These are phyloP conservation scores for Scheffersomyces titani DNA, from an alignment of 1,139 yeast species.

Conservation along the genomic window DNA sequence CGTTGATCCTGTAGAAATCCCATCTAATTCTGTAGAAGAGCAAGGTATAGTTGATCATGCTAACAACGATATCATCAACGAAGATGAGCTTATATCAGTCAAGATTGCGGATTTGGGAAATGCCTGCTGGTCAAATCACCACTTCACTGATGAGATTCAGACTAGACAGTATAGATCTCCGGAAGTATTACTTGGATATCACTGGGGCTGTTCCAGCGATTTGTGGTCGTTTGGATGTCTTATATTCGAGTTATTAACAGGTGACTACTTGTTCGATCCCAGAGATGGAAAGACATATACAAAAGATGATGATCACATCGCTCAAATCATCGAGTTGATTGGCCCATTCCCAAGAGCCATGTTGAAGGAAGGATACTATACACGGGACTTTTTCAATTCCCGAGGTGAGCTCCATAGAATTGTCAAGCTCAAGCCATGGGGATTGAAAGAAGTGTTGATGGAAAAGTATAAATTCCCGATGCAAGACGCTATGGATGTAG, in stretches of 20 bases:
- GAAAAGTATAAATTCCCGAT: conserved; percentile 43
- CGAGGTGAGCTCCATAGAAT: conserved; percentile 28
- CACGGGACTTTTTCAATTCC: conserved; percentile 44
- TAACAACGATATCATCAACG: conserved; percentile 32
- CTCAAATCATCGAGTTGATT: conserved; percentile 48
- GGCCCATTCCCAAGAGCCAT: conserved; percentile 46
- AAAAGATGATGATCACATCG: conserved; percentile 53
- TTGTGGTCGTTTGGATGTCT: conserved; percentile 52
- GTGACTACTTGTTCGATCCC: conserved; percentile 52
- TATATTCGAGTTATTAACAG: conserved; percentile 48
- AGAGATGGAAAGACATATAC: conserved; percentile 47
- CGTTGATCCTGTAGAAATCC: conserved; percentile 26
- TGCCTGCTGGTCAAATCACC: conserved; percentile 52
- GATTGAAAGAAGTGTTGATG: conserved; percentile 45
- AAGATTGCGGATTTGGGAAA: conserved; percentile 54
- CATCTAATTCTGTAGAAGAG: conserved; percentile 14
- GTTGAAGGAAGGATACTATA: conserved; percentile 44
- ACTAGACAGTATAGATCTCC: conserved; percentile 52
- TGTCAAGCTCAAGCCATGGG: conserved; percentile 49
- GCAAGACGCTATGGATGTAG: conserved; percentile 33
- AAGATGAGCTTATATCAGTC: conserved; percentile 48
- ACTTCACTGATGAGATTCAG: conserved; percentile 53
- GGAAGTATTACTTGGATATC: conserved; percentile 48
- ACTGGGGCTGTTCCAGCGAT: conserved; percentile 54
- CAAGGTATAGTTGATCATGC: conserved; percentile 3